phyloP scores from a whole-genome alignment of 192 early-diverging fungal species.

The Coemansia guatemalensis region DNA sequence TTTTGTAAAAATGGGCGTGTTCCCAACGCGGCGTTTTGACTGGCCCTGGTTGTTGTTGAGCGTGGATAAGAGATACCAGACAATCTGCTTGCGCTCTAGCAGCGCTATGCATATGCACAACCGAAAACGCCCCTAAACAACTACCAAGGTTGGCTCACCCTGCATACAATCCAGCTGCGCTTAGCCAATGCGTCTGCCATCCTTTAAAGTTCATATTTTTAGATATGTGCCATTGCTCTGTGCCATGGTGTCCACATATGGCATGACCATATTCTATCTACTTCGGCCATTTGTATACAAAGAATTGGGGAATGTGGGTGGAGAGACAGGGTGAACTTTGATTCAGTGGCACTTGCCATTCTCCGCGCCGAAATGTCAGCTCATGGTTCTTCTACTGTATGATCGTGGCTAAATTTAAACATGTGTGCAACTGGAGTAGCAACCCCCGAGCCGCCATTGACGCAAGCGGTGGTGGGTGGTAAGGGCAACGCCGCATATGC shows the following conservation, averaged over 20 bases:
- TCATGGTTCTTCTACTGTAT: background rate
- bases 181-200: background rate
- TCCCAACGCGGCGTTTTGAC: background rate
- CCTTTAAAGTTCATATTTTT: slow-evolving; percentile 1
- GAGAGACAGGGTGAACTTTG: background rate
- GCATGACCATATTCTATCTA: background rate
- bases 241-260: slow-evolving; percentile 2
- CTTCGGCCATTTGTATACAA: background rate
- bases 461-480: slow-evolving; percentile 1
- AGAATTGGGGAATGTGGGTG: background rate
- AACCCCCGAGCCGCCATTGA: slow-evolving; percentile 2
- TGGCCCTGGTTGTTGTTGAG: background rate
- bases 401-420: background rate
- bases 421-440: background rate
- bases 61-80: background rate
- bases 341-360: background rate
- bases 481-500: background rate
- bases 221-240: background rate
- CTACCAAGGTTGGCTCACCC: slow-evolving; percentile 40
- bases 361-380: background rate
- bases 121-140: slow-evolving; percentile 19
- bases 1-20: background rate
- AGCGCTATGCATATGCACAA: background rate
- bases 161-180: slow-evolving; percentile 37
- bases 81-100: slow-evolving; percentile 1